phyloP scores from a whole-genome alignment of 2,329 filamentous ascomycete species.

The Pleurostoma richardsiae region DNA sequence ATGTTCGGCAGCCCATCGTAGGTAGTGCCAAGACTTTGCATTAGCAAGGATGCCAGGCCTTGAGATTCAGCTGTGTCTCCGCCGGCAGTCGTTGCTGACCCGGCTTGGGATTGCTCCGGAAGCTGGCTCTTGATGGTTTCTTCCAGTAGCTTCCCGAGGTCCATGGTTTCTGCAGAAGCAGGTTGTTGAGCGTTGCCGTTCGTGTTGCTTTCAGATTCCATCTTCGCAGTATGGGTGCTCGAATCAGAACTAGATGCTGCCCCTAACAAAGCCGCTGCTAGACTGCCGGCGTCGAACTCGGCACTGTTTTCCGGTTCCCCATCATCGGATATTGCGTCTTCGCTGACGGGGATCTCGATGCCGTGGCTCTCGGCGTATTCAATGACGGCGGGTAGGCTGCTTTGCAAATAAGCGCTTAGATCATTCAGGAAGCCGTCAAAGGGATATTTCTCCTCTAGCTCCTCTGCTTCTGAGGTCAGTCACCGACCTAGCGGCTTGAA shows the following conservation, averaged over 20 bases:
- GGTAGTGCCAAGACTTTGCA: too few relatives aligned
- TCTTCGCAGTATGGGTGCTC: neutral
- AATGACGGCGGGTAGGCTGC: slow-evolving; percentile 21
- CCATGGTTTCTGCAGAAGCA: slow-evolving; percentile 6
- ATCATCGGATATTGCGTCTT: neutral
- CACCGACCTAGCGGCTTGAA: too few relatives aligned
- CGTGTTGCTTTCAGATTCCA: too few relatives aligned
- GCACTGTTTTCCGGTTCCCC: neutral
- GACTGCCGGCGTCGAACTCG: slow-evolving; percentile 2
- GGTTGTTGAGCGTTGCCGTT: neutral
- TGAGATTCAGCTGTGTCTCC: too few relatives aligned
- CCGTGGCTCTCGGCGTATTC: slow-evolving; percentile 31
- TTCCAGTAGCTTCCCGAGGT: slow-evolving; percentile 12
- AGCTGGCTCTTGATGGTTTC: slow-evolving; percentile 12
- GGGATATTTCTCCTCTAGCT: slow-evolving; percentile 32
- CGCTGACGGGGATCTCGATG: slow-evolving; percentile 23
- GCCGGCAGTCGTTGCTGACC: too few relatives aligned
- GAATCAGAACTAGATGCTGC: slow-evolving; percentile 1
- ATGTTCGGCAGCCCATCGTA: too few relatives aligned
- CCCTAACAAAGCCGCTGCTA: slow-evolving; percentile 8
- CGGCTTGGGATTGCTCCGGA: too few relatives aligned
- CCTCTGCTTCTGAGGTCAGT: slow-evolving; percentile 9
- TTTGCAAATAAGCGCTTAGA: slow-evolving; percentile 22
- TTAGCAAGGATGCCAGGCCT: too few relatives aligned
- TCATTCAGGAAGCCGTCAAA: slow-evolving; percentile 28